phyloP scores from a whole-genome alignment of 1,284 basidiomycete species.

The Limonomyces culmigenus region DNA sequence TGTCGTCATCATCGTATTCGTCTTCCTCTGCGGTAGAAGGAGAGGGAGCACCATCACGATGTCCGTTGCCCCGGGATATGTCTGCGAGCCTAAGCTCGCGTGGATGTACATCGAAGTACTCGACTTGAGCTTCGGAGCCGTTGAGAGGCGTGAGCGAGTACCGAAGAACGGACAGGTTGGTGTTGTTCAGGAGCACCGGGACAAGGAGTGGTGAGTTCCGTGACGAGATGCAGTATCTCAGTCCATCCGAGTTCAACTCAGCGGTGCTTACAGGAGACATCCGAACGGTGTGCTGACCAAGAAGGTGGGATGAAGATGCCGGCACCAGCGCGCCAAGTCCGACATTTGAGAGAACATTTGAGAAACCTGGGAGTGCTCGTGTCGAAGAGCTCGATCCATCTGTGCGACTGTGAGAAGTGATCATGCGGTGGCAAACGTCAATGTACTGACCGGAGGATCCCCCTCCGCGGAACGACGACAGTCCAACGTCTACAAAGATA shows the following conservation, averaged over 20 bases:
- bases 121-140: constrained; percentile 20
- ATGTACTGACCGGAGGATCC: constrained; percentile 5
- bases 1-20: constrained; percentile 28
- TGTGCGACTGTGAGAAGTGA: constrained; percentile 1
- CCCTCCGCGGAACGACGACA: too few species aligned
- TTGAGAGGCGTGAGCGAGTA: constrained; percentile 68
- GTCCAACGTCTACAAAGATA: constrained; percentile 17
- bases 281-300: constrained; percentile 78
- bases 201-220: constrained; percentile 42
- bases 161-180: constrained; percentile 52
- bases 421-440: background rate
- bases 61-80: constrained; percentile 30
- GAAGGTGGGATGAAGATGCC: constrained; percentile 34
- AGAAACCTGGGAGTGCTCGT: constrained; percentile 23
- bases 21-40: constrained; percentile 10
- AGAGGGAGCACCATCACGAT: too few species aligned
- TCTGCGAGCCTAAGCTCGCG: constrained; percentile 55
- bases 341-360: constrained; percentile 23
- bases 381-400: constrained; percentile 19
- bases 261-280: constrained; percentile 85
- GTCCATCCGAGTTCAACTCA: constrained; percentile 53
- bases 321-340: constrained; percentile 31
- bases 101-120: constrained; percentile 9
- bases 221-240: constrained; percentile 55
- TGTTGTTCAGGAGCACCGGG: constrained; percentile 84